Conservation (phyloP, 2,329 filamentous ascomycete species). For the Colletotrichum sublineola region DNA sequence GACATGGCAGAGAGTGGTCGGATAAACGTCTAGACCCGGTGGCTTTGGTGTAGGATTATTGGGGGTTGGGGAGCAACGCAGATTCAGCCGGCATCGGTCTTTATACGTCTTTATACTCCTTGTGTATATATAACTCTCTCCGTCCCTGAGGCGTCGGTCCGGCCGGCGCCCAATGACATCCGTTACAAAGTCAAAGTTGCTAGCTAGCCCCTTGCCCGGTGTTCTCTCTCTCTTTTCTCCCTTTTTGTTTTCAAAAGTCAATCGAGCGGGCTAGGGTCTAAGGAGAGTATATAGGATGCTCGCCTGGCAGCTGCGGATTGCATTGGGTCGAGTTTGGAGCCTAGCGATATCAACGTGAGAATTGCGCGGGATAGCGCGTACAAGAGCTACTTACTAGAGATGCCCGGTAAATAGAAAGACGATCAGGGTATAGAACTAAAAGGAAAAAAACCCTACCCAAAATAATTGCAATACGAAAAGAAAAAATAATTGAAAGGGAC, state of each 20-base stretch:
- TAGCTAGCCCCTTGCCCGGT: neutral
- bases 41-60: slow-evolving; percentile 25
- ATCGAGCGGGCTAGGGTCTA: no score
- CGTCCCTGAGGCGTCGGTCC: slow-evolving; percentile 12
- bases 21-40: neutral
- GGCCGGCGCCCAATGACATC: slow-evolving; percentile 12
- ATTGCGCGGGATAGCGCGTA: no score
- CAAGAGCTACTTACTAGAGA: no score
- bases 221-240: neutral
- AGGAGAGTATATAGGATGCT: no score
- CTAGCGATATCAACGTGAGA: no score
- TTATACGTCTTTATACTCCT: neutral
- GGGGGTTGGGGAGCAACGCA: neutral
- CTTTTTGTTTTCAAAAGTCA: no score
- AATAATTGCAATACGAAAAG: no score
- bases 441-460: neutral
- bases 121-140: slow-evolving; percentile 25
- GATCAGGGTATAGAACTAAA: neutral
- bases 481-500: slow-evolving; percentile 23
- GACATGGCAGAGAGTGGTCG: neutral
- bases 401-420: no score
- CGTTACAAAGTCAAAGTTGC: neutral
- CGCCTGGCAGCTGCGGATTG: no score
- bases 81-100: neutral
- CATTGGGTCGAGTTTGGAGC: no score